Percentiles rank a stretch among this genome's conserved stretches.
Conservation (phyloP, 495 filamentous ascomycete species). For the Penicillium cinerascens region DNA sequence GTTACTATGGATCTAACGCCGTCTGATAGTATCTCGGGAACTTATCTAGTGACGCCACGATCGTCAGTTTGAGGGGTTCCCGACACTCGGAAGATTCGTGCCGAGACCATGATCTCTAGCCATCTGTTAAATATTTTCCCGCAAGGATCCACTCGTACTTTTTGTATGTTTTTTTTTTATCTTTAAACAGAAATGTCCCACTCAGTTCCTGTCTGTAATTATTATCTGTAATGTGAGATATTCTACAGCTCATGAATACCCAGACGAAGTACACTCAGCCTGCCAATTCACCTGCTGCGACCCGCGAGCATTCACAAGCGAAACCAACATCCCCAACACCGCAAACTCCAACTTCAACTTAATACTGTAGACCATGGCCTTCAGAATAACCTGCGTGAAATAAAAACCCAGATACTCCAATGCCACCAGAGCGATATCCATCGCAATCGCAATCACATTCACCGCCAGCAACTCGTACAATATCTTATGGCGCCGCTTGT, state of each 20-base stretch:
- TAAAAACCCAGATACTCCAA: constrained; percentile 47
- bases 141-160: neutral
- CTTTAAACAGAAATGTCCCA: neutral
- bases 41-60: too few species aligned
- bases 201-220: neutral
- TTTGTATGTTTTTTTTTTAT: neutral
- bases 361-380: constrained; percentile 49
- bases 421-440: constrained; percentile 44
- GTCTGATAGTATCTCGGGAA: neutral
- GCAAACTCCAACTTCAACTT: constrained; percentile 57
- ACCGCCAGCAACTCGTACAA: constrained; percentile 45
- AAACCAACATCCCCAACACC: constrained; percentile 35
- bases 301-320: constrained; percentile 26
- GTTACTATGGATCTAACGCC: too few species aligned
- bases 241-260: neutral
- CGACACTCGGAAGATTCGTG: neutral
- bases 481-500: constrained; percentile 29
- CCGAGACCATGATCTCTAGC: too few species aligned
- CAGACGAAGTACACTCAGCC: constrained; percentile 7
- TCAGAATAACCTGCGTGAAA: constrained; percentile 44
- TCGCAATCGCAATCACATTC: constrained; percentile 39
- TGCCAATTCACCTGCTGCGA: neutral
- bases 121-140: neutral
- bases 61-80: too few species aligned
- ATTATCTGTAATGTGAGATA: neutral